These are phyloP conservation scores for Zizania latifolia DNA, from an alignment of 176 grass and related monocot genomes.

Conservation along the genomic window DNA sequence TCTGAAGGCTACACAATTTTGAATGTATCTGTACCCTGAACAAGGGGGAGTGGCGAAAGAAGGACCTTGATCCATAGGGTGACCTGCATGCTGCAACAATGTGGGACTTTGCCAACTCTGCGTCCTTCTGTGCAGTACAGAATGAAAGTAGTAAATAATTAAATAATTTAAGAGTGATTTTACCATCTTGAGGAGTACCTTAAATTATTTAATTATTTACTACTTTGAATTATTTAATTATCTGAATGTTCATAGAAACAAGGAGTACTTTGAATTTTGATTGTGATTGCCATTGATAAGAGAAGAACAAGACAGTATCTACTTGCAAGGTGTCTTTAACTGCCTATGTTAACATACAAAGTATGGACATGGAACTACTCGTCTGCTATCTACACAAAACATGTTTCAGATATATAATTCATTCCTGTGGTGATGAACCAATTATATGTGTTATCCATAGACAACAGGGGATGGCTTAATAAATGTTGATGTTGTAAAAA, in stretches of 20 bases:
- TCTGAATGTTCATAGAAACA: neutral
- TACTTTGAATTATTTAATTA: neutral
- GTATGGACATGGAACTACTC: neutral
- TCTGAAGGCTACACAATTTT: neutral
- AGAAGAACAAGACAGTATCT: neutral
- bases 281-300: neutral
- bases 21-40: neutral
- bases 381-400: neutral
- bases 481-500: neutral
- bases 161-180: no score
- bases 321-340: neutral
- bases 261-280: neutral
- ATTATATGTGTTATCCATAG: neutral
- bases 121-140: slow-evolving; percentile 36
- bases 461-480: neutral
- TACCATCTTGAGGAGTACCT: no score
- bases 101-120: slow-evolving; percentile 48
- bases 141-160: neutral
- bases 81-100: slow-evolving; percentile 76
- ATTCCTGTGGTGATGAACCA: neutral
- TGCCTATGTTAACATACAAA: neutral
- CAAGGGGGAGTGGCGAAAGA: neutral
- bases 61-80: slow-evolving; percentile 82
- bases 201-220: no score
- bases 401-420: neutral